Base-by-base conservation (phyloP, 2,329 filamentous ascomycete species). In the Beauveria sp. region DNA sequence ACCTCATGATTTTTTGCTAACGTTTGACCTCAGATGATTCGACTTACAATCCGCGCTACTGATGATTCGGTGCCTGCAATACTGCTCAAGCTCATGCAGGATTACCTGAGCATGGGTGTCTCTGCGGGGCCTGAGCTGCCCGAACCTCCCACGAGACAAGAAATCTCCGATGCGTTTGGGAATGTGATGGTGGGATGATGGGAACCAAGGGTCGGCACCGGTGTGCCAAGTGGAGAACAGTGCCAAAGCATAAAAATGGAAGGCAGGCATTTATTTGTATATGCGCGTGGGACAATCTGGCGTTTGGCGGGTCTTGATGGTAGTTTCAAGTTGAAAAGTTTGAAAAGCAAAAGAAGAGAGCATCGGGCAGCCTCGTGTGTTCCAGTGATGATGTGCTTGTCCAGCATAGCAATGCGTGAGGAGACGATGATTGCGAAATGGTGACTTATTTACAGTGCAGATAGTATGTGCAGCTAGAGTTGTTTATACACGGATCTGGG, bases 11-110 rank as follows among this genome's bases (percentile, higher is more conserved):
- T 48, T 34, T 49, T 9, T 34, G 26, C 62, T 60, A 67, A 75
- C 65, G 70, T 40, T 66, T 63, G 52, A 45, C 40, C 68, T 64
- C 67, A 97, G 95, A 97, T 97, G 91, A 90, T 96, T 69, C 93
- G 95, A 59, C 81, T 98, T 64, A 99, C 95, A 0, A 88, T 99
- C 68, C 85, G 95, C 65, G 95, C 93, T 6, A 99, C 95, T 1
- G 93, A 98, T 70, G 95, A 98, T 71, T 84, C 81, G 38, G 91
- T 99, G 0, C 92, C 95, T 8, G 82, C 85, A 1, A 82, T 93
- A 22, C 73, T 99, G 62, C 79, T 95, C 69, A 93, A 91, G 74
- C 78, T 90, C 62, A 96, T 99, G 91, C 89, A 96, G 71, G 90
- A 93, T 65, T 84, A 89, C 64, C 80, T 98, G 53, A 81, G 88